phyloP scores from a whole-genome alignment of 2,329 filamentous ascomycete genomes.

The Fusarium praegraminearum region DNA sequence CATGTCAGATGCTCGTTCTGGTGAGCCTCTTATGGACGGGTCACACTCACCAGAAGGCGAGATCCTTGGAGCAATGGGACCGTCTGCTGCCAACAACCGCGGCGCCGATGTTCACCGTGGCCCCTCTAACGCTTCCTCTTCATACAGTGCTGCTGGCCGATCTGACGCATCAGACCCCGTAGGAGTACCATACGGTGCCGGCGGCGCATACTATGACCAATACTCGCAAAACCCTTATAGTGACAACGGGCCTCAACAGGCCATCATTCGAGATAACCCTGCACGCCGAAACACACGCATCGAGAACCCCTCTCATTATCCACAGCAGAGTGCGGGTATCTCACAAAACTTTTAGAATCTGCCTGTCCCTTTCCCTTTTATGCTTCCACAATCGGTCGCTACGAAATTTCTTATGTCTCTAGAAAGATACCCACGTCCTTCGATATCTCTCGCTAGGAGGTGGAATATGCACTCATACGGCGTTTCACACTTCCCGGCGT shows the following conservation, averaged over 20 bases:
- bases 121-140: constrained; percentile 94
- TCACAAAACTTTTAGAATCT: constrained; percentile 88
- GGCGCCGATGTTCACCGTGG: constrained; percentile 83
- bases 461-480: constrained; percentile 42
- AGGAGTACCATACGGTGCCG: constrained; percentile 61
- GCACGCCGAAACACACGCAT: constrained; percentile 94
- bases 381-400: constrained; percentile 18
- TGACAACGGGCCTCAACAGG: constrained; percentile 58
- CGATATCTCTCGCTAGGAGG: constrained; percentile 46
- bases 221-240: constrained; percentile 68
- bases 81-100: constrained; percentile 73
- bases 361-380: neutral
- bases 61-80: constrained; percentile 85
- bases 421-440: constrained; percentile 49
- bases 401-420: constrained; percentile 39
- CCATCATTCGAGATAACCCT: constrained; percentile 92
- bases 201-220: constrained; percentile 68
- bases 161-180: constrained; percentile 75
- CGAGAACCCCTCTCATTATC: constrained; percentile 88
- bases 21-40: constrained; percentile 69
- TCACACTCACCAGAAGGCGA: constrained; percentile 77
- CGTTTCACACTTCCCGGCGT: constrained; percentile 37
- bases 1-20: constrained; percentile 76
- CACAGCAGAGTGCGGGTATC: constrained; percentile 93
- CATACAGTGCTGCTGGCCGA: constrained; percentile 84